Evolutionary conservation across 805 yeast species (phyloP).

Genomic region (Komagataella pastoris): DNA sequence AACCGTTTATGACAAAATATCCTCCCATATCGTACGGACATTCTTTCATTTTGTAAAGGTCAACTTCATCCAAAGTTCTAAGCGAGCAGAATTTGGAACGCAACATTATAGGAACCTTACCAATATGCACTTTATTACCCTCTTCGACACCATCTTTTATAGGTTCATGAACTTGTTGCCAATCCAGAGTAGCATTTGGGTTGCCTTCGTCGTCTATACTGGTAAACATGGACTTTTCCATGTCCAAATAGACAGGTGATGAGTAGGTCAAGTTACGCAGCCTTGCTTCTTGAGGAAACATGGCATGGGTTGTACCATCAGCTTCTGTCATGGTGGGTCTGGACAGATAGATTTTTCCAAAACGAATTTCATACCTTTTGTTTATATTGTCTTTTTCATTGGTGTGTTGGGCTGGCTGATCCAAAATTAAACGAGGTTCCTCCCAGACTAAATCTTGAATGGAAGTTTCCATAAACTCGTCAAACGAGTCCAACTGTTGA

Average conservation of each 20-base stretch:
- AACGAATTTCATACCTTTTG: conserved; percentile 90
- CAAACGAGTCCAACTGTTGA: conserved; percentile 95
- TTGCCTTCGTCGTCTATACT: conserved; percentile 59
- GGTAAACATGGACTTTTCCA: conserved; percentile 79
- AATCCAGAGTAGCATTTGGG: conserved; percentile 40
- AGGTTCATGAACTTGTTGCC: conserved; percentile 20
- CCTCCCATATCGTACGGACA: conserved; percentile 99
- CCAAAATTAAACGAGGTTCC: conserved; percentile 85
- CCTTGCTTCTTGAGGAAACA: conserved; percentile 97
- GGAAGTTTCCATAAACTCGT: conserved; percentile 92
- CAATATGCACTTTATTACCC: conserved; percentile 80
- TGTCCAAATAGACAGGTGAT: conserved; percentile 91
- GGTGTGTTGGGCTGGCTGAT: conserved; percentile 97
- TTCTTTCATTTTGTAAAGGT: conserved; percentile 89
- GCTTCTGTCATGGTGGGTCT: conserved; percentile 98
- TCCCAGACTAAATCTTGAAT: conserved; percentile 96
- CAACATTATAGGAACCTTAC: conserved; percentile 96
- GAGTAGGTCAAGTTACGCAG: conserved; percentile 92
- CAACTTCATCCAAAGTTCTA: conserved; percentile 81
- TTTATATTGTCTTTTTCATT: conserved; percentile 82
- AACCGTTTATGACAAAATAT: conserved; percentile 94
- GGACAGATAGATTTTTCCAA: conserved; percentile 92
- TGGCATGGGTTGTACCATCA: conserved; percentile 98
- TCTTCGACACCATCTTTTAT: conserved; percentile 42
- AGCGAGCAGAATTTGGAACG: conserved; percentile 93